A percentile compares a stretch with the other conserved stretches of the same genome.
Conservation (phyloP, 2,329 filamentous ascomycete species). For the Arthroderma sp. region DNA sequence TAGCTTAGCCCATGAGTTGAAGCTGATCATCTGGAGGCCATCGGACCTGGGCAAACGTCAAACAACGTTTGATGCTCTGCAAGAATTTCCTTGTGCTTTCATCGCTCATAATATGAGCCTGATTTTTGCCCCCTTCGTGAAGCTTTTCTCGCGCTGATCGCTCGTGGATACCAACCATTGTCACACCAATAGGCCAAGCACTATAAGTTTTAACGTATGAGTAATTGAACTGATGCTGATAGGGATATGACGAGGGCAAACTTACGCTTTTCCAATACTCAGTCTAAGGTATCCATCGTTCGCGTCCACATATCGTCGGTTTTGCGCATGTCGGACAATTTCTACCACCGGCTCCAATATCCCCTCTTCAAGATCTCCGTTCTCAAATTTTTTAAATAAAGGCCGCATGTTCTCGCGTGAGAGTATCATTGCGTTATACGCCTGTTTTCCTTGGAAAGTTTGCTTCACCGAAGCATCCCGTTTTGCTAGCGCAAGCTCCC, state of each 20-base stretch:
- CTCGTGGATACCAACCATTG: conserved; percentile 99
- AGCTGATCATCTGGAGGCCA: conserved; percentile 89
- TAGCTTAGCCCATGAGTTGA: conserved; percentile 72
- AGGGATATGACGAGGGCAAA: conserved; percentile 8
- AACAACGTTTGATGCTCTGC: conserved; percentile 91
- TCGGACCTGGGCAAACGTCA: conserved; percentile 91
- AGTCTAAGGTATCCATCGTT: conserved; percentile 89
- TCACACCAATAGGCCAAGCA: conserved; percentile 97
- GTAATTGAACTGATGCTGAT: background rate
- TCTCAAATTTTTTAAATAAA: conserved; percentile 80
- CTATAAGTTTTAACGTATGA: conserved; percentile 19
- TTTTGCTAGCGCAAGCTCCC: conserved; percentile 60
- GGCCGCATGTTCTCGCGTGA: conserved; percentile 79
- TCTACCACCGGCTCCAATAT: conserved; percentile 74
- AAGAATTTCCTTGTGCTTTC: conserved; percentile 90
- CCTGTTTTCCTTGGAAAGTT: conserved; percentile 67
- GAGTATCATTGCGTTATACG: conserved; percentile 72
- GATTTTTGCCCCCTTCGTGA: conserved; percentile 60
- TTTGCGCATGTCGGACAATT: conserved; percentile 82
- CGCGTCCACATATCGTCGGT: conserved; percentile 84
- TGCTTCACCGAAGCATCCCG: conserved; percentile 47
- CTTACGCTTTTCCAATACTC: conserved; percentile 76
- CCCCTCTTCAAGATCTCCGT: conserved; percentile 61
- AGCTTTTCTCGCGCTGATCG: conserved; percentile 89
- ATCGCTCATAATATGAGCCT: conserved; percentile 94